These are phyloP conservation scores for Hypoxylon subgilvum DNA, from an alignment of 495 filamentous ascomycete genomes.

Conservation along the genomic window DNA sequence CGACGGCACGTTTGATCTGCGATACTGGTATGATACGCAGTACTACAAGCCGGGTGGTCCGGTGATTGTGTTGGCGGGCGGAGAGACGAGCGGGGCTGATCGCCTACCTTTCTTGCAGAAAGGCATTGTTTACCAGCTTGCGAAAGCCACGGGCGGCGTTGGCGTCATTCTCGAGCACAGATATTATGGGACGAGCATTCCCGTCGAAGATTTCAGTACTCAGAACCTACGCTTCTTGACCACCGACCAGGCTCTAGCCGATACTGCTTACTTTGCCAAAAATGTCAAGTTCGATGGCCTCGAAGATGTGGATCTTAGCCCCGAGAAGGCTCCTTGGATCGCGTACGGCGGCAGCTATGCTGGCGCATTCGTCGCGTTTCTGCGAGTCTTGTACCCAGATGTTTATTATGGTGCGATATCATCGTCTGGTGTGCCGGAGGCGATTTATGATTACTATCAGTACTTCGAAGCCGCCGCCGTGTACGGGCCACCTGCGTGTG, in stretches of 20 bases:
- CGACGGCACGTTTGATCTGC: slow-evolving; percentile 62
- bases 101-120: slow-evolving; percentile 71
- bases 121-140: slow-evolving; percentile 68
- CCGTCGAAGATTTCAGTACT: slow-evolving; percentile 62
- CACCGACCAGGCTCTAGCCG: slow-evolving; percentile 75
- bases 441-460: slow-evolving; percentile 74
- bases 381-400: slow-evolving; percentile 71
- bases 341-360: slow-evolving; percentile 79
- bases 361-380: slow-evolving; percentile 72
- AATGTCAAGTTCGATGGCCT: slow-evolving; percentile 69
- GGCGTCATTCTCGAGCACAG: slow-evolving; percentile 78
- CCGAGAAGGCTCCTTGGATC: slow-evolving; percentile 65
- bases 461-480: slow-evolving; percentile 70
- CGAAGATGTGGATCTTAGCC: slow-evolving; percentile 65
- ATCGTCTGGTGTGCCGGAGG: slow-evolving; percentile 72
- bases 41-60: slow-evolving; percentile 73
- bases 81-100: slow-evolving; percentile 63
- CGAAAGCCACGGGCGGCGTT: slow-evolving; percentile 68
- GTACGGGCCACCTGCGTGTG: slow-evolving; percentile 58
- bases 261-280: slow-evolving; percentile 73
- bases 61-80: slow-evolving; percentile 71
- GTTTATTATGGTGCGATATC: slow-evolving; percentile 72
- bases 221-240: slow-evolving; percentile 74
- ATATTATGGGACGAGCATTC: slow-evolving; percentile 72
- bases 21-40: slow-evolving; percentile 75